phyloP scores from a whole-genome alignment of 345 rosid genomes.

The Physaria fendleri region DNA sequence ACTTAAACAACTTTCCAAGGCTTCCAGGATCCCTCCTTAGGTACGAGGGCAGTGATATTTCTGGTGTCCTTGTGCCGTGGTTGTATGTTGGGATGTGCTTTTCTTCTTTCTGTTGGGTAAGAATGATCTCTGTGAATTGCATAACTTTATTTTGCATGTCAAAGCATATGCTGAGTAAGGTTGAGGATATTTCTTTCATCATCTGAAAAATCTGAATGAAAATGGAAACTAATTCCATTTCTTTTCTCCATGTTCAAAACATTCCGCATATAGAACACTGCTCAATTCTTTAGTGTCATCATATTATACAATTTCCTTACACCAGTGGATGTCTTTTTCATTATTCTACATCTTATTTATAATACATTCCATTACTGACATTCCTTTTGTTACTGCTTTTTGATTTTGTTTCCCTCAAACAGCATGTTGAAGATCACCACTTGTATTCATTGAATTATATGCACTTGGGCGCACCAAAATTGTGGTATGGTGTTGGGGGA shows the following conservation, averaged over 20 bases:
- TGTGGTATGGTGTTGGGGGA: constrained; percentile 94
- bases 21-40: constrained; percentile 88
- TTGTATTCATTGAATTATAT: constrained; percentile 89
- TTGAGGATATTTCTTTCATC: not conserved
- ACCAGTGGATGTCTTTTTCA: not conserved
- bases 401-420: constrained; percentile 20
- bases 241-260: not conserved
- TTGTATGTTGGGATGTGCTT: constrained; percentile 97
- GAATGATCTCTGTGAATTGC: constrained; percentile 23
- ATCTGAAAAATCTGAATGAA: not conserved
- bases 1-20: constrained; percentile 93
- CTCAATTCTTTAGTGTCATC: not conserved
- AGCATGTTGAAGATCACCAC: constrained; percentile 99
- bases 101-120: constrained; percentile 99
- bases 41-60: constrained; percentile 86
- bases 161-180: not conserved
- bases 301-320: not conserved
- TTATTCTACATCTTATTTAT: not conserved
- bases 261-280: constrained; percentile 10
- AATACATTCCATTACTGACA: not conserved
- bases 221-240: not conserved
- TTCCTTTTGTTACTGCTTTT: constrained; percentile 2
- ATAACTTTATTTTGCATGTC: constrained; percentile 12
- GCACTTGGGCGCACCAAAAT: constrained; percentile 98
- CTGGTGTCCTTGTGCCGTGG: constrained; percentile 99